Percentiles rank a stretch among this genome's conserved stretches.
These are phyloP conservation scores for Curvularia sp. DNA, from an alignment of 2,329 filamentous ascomycete genomes.

Conservation along the genomic window DNA sequence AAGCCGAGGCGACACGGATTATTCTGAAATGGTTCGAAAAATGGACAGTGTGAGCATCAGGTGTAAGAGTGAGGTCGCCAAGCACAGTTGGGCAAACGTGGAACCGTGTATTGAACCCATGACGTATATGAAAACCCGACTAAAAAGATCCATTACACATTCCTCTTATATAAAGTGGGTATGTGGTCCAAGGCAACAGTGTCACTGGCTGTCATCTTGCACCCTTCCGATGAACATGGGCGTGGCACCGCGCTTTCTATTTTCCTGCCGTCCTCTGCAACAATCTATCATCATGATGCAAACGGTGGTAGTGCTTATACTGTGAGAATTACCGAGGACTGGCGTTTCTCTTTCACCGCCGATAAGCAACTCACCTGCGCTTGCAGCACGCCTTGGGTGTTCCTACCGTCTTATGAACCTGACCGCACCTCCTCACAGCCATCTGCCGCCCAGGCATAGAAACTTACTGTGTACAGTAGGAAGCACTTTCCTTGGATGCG, in stretches of 20 bases:
- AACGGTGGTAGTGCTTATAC: not conserved
- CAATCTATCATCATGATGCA: not conserved
- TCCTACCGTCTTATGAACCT: too few relatives aligned
- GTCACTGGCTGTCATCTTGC: not conserved
- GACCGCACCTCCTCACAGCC: not conserved
- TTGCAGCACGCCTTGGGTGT: not conserved
- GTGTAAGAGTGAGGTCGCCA: not conserved
- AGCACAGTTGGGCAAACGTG: too few relatives aligned
- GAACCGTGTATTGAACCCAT: not conserved
- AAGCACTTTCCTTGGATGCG: not conserved
- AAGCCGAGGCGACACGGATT: slow-evolving; percentile 42
- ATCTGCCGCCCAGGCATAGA: not conserved
- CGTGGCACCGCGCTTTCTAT: not conserved
- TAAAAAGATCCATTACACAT: not conserved
- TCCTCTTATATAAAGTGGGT: not conserved
- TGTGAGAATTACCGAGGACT: not conserved
- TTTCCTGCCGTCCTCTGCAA: not conserved
- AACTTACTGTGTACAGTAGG: not conserved
- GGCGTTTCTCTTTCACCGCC: not conserved
- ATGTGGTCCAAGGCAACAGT: not conserved
- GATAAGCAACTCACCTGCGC: not conserved
- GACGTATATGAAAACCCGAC: not conserved
- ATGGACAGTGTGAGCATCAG: slow-evolving; percentile 30
- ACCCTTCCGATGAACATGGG: not conserved
- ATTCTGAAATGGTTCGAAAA: slow-evolving; percentile 44